phyloP scores from a whole-genome alignment of 495 filamentous ascomycete genomes.

The Cercophora newfieldiana region DNA sequence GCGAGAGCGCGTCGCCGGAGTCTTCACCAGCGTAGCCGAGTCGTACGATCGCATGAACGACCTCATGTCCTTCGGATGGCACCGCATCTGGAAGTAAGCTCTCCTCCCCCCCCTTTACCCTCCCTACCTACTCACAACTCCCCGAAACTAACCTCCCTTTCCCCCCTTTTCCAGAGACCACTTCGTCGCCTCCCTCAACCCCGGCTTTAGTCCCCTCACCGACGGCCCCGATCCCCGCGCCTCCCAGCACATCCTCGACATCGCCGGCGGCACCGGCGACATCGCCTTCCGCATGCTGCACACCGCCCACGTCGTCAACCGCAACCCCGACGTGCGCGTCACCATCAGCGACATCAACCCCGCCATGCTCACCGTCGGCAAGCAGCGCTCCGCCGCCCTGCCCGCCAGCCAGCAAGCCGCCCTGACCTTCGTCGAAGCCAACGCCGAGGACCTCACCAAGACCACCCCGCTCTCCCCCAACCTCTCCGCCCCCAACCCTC shows the following conservation, averaged over 20 bases:
- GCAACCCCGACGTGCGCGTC: conserved; percentile 73
- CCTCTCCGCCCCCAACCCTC: conserved; percentile 6
- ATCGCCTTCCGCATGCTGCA: conserved; percentile 97
- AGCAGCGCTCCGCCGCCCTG: conserved; percentile 60
- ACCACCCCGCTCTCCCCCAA: conserved; percentile 25
- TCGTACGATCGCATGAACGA: conserved; percentile 98
- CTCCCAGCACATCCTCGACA: conserved; percentile 80
- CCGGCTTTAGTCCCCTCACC: conserved; percentile 65
- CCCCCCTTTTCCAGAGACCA: conserved; percentile 66
- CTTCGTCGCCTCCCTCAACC: conserved; percentile 90
- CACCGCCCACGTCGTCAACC: conserved; percentile 79
- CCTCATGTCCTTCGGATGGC: conserved; percentile 95
- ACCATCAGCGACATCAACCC: conserved; percentile 95
- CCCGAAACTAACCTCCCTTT: conserved; percentile 16
- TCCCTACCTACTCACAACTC: neutral
- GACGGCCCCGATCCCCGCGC: conserved; percentile 34
- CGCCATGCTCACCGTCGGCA: conserved; percentile 86
- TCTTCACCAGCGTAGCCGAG: conserved; percentile 94
- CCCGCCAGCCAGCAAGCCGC: conserved; percentile 47
- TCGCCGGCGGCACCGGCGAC: conserved; percentile 95
- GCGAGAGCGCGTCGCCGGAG: conserved; percentile 64
- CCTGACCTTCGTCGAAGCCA: conserved; percentile 81
- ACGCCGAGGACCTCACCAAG: conserved; percentile 70
- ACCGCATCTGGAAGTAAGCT: conserved; percentile 84
- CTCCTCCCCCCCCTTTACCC: conserved; percentile 1